Conservation (phyloP, 257 asterid genomes). For the Paulownia fortunei region DNA sequence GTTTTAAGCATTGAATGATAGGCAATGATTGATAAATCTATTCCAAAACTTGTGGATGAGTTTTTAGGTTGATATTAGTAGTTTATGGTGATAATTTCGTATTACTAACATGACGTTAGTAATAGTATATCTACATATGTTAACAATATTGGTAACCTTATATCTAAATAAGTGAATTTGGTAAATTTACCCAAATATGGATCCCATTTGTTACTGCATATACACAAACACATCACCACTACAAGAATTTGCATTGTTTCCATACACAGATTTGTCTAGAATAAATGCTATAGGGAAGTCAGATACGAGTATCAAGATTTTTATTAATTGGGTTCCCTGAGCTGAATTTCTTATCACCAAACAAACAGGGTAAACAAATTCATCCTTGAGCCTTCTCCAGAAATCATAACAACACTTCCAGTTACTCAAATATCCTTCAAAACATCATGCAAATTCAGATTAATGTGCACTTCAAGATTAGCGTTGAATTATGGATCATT, state of each 20-base stretch:
- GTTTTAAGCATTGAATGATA: too few relatives aligned
- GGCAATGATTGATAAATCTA: background rate
- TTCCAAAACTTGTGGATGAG: background rate
- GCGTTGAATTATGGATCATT: background rate
- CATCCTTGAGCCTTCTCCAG: background rate
- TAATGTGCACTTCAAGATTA: background rate
- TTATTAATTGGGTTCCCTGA: background rate
- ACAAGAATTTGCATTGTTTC: background rate
- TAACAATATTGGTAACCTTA: background rate
- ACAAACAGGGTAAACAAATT: background rate
- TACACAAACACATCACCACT: too few relatives aligned
- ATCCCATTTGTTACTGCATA: background rate
- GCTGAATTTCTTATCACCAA: background rate
- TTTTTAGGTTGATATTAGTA: background rate
- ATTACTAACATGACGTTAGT: too few relatives aligned
- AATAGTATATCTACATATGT: background rate
- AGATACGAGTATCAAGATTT: background rate
- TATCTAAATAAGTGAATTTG: background rate
- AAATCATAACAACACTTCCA: background rate
- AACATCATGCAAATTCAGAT: background rate
- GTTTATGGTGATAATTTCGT: background rate
- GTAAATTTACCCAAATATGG: background rate
- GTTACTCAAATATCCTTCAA: background rate
- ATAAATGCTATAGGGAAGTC: background rate
- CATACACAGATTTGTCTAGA: background rate